Percentiles rank a stretch among this genome's conserved stretches.
These are phyloP conservation scores for Sindora glabra DNA, from an alignment of 306 rosid species.

Conservation along the genomic window DNA sequence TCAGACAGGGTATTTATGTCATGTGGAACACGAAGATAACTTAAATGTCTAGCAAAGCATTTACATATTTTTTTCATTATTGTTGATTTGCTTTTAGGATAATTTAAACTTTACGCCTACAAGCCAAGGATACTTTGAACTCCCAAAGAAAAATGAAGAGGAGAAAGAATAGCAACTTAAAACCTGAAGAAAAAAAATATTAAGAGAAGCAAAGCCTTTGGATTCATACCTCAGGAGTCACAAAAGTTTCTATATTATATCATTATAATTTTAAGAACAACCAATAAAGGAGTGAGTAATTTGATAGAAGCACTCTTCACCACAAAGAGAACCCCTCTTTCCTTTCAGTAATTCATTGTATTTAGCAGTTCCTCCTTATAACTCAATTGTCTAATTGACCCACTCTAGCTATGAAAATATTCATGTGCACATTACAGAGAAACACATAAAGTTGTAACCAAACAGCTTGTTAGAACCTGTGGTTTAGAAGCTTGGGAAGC, in stretches of 20 bases:
- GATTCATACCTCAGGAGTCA: neutral
- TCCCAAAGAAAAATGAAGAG: neutral
- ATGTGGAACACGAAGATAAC: neutral
- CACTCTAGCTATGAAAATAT: neutral
- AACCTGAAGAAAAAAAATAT: too few relatives aligned
- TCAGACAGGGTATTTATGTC: slow-evolving; percentile 1
- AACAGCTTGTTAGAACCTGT: slow-evolving; percentile 41
- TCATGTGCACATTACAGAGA: neutral
- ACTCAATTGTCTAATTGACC: too few relatives aligned
- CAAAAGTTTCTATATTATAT: too few relatives aligned
- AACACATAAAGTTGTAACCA: neutral
- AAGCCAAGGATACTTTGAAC: neutral
- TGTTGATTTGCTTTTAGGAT: too few relatives aligned
- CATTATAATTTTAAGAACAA: too few relatives aligned
- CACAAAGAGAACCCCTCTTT: slow-evolving; percentile 8
- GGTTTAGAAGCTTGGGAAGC: slow-evolving; percentile 51
- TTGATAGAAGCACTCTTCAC: neutral
- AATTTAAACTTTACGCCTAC: too few relatives aligned
- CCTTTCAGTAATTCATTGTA: neutral
- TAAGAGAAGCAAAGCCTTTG: neutral
- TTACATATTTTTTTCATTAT: too few relatives aligned
- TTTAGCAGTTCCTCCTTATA: neutral
- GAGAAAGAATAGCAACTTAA: too few relatives aligned
- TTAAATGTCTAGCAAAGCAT: too few relatives aligned
- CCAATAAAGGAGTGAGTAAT: too few relatives aligned